A percentile compares a stretch with the other conserved stretches of the same genome.
phyloP scores from a whole-genome alignment of 371 early-diverging fungal genomes.

The Mortierella sp. region DNA sequence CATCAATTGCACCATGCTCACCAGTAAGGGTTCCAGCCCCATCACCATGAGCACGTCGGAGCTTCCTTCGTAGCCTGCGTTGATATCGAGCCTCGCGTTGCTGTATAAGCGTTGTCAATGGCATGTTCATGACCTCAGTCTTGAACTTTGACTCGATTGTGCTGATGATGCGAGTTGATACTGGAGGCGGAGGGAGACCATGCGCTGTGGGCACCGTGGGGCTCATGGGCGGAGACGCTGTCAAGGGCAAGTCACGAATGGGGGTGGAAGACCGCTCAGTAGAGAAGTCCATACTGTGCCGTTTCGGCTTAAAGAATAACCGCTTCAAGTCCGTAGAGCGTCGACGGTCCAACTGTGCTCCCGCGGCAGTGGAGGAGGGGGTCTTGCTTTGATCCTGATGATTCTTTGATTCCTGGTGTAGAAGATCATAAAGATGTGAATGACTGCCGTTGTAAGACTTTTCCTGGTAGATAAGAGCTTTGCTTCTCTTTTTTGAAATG shows the following conservation, averaged over 20 bases:
- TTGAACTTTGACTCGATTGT: slow-evolving; percentile 46
- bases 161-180: slow-evolving; percentile 25
- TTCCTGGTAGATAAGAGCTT: slow-evolving; percentile 30
- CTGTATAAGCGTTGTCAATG: slow-evolving; percentile 19
- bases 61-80: background rate
- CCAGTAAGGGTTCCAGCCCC: background rate
- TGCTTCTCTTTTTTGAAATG: background rate
- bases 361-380: background rate
- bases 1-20: background rate
- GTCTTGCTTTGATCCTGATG: background rate
- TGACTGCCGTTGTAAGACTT: slow-evolving; percentile 30
- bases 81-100: slow-evolving; percentile 29
- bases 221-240: background rate
- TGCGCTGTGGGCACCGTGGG: background rate
- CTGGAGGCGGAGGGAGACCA: background rate
- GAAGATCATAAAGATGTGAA: slow-evolving; percentile 20
- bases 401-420: background rate
- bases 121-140: slow-evolving; percentile 24
- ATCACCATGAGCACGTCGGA: background rate
- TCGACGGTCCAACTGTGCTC: background rate
- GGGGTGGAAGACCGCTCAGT: background rate
- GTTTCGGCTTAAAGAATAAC: slow-evolving; percentile 27
- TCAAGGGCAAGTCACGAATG: too few species aligned
- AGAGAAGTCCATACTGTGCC: slow-evolving; percentile 37
- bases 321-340: slow-evolving; percentile 8